phyloP scores from a whole-genome alignment of 371 early-diverging fungal genomes.

The Nematocida homosporus region DNA sequence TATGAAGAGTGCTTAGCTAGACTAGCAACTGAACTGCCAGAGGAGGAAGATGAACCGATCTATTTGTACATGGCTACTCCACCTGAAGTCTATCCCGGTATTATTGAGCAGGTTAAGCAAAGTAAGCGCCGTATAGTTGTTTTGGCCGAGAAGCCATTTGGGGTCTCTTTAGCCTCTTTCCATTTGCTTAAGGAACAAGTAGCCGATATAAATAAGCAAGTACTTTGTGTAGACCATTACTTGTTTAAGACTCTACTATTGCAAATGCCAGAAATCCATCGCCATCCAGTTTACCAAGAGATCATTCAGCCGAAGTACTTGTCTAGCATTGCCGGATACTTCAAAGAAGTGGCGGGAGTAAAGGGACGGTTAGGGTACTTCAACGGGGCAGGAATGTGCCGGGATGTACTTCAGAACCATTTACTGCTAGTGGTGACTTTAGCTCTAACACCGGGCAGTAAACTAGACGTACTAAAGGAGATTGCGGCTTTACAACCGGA shows the following conservation, averaged over 20 bases:
- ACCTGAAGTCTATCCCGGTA: slow-evolving; percentile 81
- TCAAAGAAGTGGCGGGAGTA: slow-evolving; percentile 92
- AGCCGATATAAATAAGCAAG: background rate
- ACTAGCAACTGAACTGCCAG: slow-evolving; percentile 20
- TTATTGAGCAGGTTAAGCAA: slow-evolving; percentile 73
- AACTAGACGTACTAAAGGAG: slow-evolving; percentile 8
- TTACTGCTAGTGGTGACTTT: slow-evolving; percentile 81
- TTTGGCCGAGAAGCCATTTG: slow-evolving; percentile 97
- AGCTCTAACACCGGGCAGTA: slow-evolving; percentile 62
- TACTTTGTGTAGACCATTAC: slow-evolving; percentile 68
- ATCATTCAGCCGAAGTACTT: slow-evolving; percentile 76
- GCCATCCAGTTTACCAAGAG: background rate
- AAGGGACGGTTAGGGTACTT: slow-evolving; percentile 91
- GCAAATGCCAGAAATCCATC: slow-evolving; percentile 52
- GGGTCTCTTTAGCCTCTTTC: slow-evolving; percentile 78
- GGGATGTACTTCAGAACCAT: slow-evolving; percentile 98
- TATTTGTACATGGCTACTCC: slow-evolving; percentile 95
- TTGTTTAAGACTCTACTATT: slow-evolving; percentile 64
- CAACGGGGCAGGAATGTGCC: slow-evolving; percentile 94
- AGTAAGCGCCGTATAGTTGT: slow-evolving; percentile 70
- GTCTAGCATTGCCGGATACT: slow-evolving; percentile 88
- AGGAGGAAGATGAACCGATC: slow-evolving; percentile 4
- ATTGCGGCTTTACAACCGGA: background rate
- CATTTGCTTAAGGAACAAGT: slow-evolving; percentile 61
- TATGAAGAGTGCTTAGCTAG: slow-evolving; percentile 74